A percentile compares a stretch with the other conserved stretches of the same genome.
Conservation (phyloP, 2,329 filamentous ascomycete genomes). For the Elsinoe batatas region DNA sequence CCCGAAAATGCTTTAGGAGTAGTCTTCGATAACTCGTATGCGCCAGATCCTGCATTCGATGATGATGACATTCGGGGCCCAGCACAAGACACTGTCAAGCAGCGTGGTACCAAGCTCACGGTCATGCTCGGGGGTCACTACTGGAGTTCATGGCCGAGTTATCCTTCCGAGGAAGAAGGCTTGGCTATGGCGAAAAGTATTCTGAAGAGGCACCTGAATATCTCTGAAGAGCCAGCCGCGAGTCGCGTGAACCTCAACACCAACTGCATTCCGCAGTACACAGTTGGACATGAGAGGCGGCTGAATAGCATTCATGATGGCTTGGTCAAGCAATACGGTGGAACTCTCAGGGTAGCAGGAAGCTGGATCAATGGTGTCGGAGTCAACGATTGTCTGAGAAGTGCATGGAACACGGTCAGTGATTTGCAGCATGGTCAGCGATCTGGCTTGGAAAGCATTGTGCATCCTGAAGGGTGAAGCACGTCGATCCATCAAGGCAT, state of each 20-base stretch:
- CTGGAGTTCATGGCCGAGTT: conserved; percentile 59
- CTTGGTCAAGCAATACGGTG: conserved; percentile 47
- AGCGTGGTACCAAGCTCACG: conserved; percentile 68
- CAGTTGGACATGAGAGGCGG: conserved; percentile 60
- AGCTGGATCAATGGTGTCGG: conserved; percentile 40
- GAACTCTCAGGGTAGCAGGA: conserved; percentile 52
- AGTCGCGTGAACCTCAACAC: conserved; percentile 50
- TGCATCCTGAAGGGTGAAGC: background rate
- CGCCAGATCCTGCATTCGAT: conserved; percentile 19
- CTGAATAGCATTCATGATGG: conserved; percentile 50
- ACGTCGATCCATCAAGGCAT: too few species aligned
- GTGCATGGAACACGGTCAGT: conserved; percentile 45
- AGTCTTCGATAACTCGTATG: conserved; percentile 69
- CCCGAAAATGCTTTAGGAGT: conserved; percentile 79
- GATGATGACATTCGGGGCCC: conserved; percentile 25
- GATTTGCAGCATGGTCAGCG: conserved; percentile 15
- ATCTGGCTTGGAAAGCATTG: conserved; percentile 8
- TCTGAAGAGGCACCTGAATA: conserved; percentile 63
- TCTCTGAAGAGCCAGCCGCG: conserved; percentile 53
- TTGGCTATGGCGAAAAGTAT: conserved; percentile 59
- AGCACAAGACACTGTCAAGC: conserved; percentile 33
- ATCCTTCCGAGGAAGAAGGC: conserved; percentile 57
- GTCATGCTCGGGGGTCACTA: conserved; percentile 93
- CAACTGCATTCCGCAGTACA: conserved; percentile 85
- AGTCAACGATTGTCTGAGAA: conserved; percentile 44